phyloP scores from a whole-genome alignment of 148 eudicot genomes.

The Salicornia ramosissima region DNA sequence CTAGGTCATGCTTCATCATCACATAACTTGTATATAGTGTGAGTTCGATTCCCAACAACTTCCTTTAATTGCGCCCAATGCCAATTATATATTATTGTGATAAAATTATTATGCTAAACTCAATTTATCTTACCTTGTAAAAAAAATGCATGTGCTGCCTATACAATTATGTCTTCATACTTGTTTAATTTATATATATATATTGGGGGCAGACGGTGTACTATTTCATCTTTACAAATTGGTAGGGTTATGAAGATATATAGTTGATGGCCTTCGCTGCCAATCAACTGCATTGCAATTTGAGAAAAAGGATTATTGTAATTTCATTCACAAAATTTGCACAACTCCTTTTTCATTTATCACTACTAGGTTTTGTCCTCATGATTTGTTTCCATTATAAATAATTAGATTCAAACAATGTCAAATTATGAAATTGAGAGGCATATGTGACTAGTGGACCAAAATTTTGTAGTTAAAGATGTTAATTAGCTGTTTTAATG shows the following conservation, averaged over 20 bases:
- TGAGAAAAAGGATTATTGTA: background rate
- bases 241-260: background rate
- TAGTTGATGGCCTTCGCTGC: background rate
- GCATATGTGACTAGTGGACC: constrained; percentile 36
- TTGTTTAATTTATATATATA: too few relatives aligned
- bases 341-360: background rate
- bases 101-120: too few relatives aligned
- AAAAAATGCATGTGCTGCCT: too few relatives aligned
- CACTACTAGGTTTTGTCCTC: constrained; percentile 6
- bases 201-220: too few relatives aligned
- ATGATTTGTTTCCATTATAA: constrained; percentile 6
- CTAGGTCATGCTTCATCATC: too few relatives aligned
- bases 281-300: background rate
- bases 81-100: too few relatives aligned
- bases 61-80: too few relatives aligned
- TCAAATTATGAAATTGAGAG: constrained; percentile 13
- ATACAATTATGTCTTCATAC: too few relatives aligned
- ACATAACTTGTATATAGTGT: too few relatives aligned
- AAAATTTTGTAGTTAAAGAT: constrained; percentile 14
- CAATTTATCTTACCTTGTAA: too few relatives aligned
- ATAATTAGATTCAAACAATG: constrained; percentile 12
- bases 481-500: constrained; percentile 25
- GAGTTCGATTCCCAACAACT: too few relatives aligned
- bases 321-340: background rate
- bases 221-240: background rate